Evolutionary conservation across 768 basidiomycete species (phyloP).

Genomic region (Tulasnella sp.): DNA sequence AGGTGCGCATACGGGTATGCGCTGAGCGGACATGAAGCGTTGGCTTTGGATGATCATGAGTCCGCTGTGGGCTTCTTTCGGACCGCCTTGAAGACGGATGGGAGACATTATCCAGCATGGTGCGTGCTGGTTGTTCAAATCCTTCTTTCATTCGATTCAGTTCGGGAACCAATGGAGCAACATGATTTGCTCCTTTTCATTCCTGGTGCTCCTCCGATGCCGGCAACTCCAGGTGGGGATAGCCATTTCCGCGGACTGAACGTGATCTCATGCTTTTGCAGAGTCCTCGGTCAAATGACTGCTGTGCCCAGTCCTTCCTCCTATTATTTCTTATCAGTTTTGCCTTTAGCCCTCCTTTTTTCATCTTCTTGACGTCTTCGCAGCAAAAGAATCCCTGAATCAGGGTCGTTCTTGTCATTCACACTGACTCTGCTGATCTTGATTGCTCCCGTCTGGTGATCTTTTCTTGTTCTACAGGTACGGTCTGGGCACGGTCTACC

Average conservation of each 20-base stretch:
- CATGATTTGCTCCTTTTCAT: too few relatives aligned
- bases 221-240: too few relatives aligned
- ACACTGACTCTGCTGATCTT: constrained; percentile 3
- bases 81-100: constrained; percentile 79
- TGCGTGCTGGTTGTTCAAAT: constrained; percentile 47
- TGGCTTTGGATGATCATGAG: constrained; percentile 84
- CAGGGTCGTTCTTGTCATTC: too few relatives aligned
- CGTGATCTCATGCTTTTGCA: too few relatives aligned
- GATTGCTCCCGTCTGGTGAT: not conserved
- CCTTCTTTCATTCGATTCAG: too few relatives aligned
- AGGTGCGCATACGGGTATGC: constrained; percentile 93
- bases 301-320: too few relatives aligned
- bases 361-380: constrained; percentile 20
- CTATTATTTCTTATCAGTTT: too few relatives aligned
- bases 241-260: too few relatives aligned
- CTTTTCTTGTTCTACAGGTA: constrained; percentile 52
- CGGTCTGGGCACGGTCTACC: constrained; percentile 94
- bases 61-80: constrained; percentile 88
- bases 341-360: too few relatives aligned
- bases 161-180: too few relatives aligned
- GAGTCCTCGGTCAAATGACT: too few relatives aligned
- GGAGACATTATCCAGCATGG: constrained; percentile 97
- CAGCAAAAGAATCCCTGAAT: not conserved
- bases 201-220: too few relatives aligned
- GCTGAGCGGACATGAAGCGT: constrained; percentile 90